These are phyloP conservation scores for Aspergillus pseudoviridinutans DNA, from an alignment of 2,329 filamentous ascomycete species.

Conservation along the genomic window DNA sequence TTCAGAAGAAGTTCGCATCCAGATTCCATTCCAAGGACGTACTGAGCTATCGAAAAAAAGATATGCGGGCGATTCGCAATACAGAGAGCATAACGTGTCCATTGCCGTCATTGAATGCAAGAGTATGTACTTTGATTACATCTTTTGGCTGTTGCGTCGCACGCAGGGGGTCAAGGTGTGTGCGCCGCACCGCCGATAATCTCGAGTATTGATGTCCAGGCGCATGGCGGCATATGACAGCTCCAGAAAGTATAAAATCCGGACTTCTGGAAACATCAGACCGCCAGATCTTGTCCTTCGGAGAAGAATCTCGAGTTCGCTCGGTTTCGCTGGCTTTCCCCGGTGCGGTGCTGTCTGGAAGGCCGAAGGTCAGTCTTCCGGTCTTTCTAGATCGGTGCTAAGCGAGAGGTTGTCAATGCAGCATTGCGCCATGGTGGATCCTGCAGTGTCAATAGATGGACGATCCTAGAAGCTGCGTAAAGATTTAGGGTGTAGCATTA, in stretches of 20 bases:
- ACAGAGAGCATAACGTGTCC: conserved; percentile 3
- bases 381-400: not conserved
- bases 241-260: conserved; percentile 5
- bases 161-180: not conserved
- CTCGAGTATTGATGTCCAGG: not conserved
- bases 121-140: not conserved
- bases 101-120: not conserved
- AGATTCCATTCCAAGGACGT: not conserved
- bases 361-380: not conserved
- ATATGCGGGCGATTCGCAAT: not conserved
- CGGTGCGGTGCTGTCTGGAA: not conserved
- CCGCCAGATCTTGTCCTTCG: conserved; percentile 15
- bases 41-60: not conserved
- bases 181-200: not conserved
- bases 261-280: conserved; percentile 1
- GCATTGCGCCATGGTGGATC: not conserved
- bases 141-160: not conserved
- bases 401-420: not conserved
- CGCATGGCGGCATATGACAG: conserved; percentile 12
- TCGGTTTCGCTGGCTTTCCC: not conserved
- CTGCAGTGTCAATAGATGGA: not conserved
- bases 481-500: not conserved
- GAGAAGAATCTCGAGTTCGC: not conserved
- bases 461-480: not conserved
- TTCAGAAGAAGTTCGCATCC: not conserved